phyloP scores from a whole-genome alignment of 2,329 filamentous ascomycete species.

The Trichophyton simii region DNA sequence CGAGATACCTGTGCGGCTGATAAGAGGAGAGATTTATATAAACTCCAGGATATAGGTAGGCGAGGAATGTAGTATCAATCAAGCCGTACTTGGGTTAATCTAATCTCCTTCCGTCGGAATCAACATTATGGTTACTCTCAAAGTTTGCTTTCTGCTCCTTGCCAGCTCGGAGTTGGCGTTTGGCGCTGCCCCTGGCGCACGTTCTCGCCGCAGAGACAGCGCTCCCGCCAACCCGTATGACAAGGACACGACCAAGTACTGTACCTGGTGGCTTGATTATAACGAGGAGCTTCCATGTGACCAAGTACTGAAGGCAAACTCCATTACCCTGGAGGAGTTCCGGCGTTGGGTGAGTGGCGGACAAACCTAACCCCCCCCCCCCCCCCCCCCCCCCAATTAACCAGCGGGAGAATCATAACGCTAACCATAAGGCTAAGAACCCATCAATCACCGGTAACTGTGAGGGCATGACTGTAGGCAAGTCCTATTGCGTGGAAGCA shows the following conservation, averaged over 20 bases:
- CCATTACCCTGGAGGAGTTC: slow-evolving; percentile 1
- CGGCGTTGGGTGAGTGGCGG: not conserved
- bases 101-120: not conserved
- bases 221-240: not conserved
- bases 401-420: not conserved
- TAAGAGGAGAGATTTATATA: not conserved
- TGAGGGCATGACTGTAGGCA: not conserved
- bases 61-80: not conserved
- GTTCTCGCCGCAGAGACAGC: not conserved
- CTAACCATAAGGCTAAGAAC: not conserved
- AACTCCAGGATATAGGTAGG: not conserved
- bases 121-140: not conserved
- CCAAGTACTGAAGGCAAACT: not conserved
- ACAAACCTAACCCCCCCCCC: not conserved
- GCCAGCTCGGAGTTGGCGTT: not conserved
- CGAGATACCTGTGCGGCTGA: not conserved
- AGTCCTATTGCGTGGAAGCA: slow-evolving; percentile 5
- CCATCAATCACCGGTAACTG: slow-evolving; percentile 1
- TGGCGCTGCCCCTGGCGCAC: not conserved
- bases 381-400: not conserved
- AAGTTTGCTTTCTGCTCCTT: not conserved
- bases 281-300: not conserved
- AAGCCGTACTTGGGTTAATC: not conserved
- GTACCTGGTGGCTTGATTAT: slow-evolving; percentile 6
- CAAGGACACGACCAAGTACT: not conserved